Percentiles rank a stretch among this genome's conserved stretches.
These are phyloP conservation scores for Picochlorum sp. DNA, from an alignment of 139 green algal genomes.

Conservation along the genomic window DNA sequence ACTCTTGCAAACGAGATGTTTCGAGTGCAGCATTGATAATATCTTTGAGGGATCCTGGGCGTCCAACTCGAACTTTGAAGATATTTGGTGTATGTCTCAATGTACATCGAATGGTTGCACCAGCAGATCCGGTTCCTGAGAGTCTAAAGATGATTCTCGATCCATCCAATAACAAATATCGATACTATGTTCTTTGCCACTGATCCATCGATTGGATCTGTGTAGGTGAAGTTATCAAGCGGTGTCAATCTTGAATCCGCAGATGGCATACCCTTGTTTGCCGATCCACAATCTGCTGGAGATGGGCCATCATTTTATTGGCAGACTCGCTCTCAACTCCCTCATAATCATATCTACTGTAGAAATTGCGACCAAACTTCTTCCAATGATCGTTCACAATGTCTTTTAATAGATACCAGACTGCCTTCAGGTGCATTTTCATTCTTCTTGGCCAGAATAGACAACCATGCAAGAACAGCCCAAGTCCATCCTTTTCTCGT, in stretches of 20 bases:
- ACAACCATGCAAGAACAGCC: slow-evolving; percentile 89
- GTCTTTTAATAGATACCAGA: slow-evolving; percentile 79
- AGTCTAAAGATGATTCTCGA: slow-evolving; percentile 94
- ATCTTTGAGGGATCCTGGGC: slow-evolving; percentile 61
- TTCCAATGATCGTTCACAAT: slow-evolving; percentile 92
- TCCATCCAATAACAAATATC: too few species aligned
- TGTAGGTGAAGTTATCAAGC: slow-evolving; percentile 97
- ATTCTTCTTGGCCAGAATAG: slow-evolving; percentile 91
- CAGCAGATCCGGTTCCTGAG: slow-evolving; percentile 79
- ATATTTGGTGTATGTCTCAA: slow-evolving; percentile 93
- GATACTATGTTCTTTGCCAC: slow-evolving; percentile 78
- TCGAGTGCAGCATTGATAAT: slow-evolving; percentile 76
- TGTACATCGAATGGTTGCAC: slow-evolving; percentile 97
- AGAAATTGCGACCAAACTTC: slow-evolving; percentile 87
- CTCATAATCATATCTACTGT: slow-evolving; percentile 92
- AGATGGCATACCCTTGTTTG: slow-evolving; percentile 57
- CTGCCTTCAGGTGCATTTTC: slow-evolving; percentile 59
- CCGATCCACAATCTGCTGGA: slow-evolving; percentile 57
- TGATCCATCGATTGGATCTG: slow-evolving; percentile 89
- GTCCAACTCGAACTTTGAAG: slow-evolving; percentile 64
- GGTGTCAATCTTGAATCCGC: slow-evolving; percentile 64
- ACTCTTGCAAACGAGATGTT: slow-evolving; percentile 74
- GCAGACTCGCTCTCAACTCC: slow-evolving; percentile 66
- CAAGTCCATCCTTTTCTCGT: slow-evolving; percentile 98
- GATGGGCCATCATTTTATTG: slow-evolving; percentile 76